Percentiles rank a stretch among this genome's conserved stretches.
These are phyloP conservation scores for Aegilops tauschii DNA, from an alignment of 176 grass and related monocot species.

Conservation along the genomic window DNA sequence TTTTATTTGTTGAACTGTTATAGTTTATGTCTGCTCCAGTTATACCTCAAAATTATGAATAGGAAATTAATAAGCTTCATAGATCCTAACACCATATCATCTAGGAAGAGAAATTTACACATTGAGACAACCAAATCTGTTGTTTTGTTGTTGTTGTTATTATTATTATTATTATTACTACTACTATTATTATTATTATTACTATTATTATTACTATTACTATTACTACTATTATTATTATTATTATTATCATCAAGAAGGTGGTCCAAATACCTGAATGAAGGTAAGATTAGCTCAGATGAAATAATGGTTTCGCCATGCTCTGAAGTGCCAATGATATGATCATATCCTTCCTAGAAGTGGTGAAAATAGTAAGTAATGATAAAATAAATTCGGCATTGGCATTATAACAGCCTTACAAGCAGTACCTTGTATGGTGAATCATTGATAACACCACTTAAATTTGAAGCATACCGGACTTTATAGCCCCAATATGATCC, in stretches of 20 bases:
- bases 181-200: background rate
- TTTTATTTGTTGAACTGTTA: slow-evolving; percentile 9
- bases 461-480: slow-evolving; percentile 89
- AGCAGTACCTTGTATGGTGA: slow-evolving; percentile 66
- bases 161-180: background rate
- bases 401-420: background rate
- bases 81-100: slow-evolving; percentile 8
- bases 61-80: background rate
- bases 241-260: background rate
- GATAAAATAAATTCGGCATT: background rate
- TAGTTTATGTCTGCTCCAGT: background rate
- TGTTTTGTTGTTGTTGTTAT: background rate
- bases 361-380: slow-evolving; percentile 22
- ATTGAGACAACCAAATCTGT: background rate
- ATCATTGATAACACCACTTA: slow-evolving; percentile 62
- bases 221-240: background rate
- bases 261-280: slow-evolving; percentile 58
- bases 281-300: slow-evolving; percentile 81
- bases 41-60: slow-evolving; percentile 5
- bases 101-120: slow-evolving; percentile 14
- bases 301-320: slow-evolving; percentile 81
- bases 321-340: slow-evolving; percentile 97
- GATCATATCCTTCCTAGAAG: slow-evolving; percentile 83
- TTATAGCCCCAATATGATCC: slow-evolving; percentile 91
- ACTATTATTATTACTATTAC: background rate